Evolutionary conservation across 2,329 filamentous ascomycete species (phyloP).

Genomic region (Penicillium sp.): DNA sequence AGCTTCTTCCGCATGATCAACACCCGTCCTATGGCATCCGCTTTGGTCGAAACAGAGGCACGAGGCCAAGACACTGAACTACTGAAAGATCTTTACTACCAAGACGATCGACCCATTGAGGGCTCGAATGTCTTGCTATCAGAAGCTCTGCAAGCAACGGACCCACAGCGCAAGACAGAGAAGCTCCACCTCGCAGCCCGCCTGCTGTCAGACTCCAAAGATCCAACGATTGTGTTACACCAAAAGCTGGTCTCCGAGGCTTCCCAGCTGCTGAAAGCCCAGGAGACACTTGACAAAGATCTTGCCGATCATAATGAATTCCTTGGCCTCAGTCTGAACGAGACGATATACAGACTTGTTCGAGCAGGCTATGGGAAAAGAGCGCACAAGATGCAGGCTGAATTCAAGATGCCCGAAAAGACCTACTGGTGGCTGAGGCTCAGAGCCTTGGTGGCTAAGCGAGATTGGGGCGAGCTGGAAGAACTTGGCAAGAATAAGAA

Average conservation of each 20-base stretch:
- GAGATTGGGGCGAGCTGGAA: conserved; percentile 90
- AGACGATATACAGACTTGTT: conserved; percentile 86
- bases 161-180: conserved; percentile 66
- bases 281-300: conserved; percentile 82
- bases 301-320: conserved; percentile 61
- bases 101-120: conserved; percentile 86
- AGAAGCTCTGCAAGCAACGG: conserved; percentile 72
- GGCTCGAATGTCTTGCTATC: conserved; percentile 81
- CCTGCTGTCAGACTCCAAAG: conserved; percentile 76
- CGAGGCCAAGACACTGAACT: conserved; percentile 72
- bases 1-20: conserved; percentile 92
- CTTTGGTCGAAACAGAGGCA: conserved; percentile 82
- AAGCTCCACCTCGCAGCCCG: conserved; percentile 85
- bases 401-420: conserved; percentile 91
- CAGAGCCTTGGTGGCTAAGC: conserved; percentile 79
- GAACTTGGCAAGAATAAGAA: conserved; percentile 71
- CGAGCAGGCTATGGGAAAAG: conserved; percentile 75
- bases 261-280: conserved; percentile 71
- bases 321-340: conserved; percentile 78
- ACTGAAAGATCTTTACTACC: conserved; percentile 94
- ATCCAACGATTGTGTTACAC: conserved; percentile 62
- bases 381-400: conserved; percentile 79
- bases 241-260: conserved; percentile 74
- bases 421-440: conserved; percentile 83
- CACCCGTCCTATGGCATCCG: conserved; percentile 74